Evolutionary conservation across 306 rosid genomes (phyloP).

Genomic region (Acmispon strigosus): DNA sequence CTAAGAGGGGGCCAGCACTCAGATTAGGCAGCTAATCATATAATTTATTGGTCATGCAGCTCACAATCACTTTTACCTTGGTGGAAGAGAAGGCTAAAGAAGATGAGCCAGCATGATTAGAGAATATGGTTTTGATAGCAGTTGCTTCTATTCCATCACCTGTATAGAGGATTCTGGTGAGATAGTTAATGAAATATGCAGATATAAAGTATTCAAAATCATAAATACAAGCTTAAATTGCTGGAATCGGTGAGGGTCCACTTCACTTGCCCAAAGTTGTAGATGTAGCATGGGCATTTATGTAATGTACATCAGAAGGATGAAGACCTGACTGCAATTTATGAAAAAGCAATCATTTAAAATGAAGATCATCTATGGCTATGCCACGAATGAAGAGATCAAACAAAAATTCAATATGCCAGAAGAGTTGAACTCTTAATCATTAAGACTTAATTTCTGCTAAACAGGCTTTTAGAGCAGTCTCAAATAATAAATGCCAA

Average conservation of each 20-base stretch:
- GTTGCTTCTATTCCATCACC: conserved; percentile 83
- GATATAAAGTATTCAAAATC: neutral
- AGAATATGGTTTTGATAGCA: conserved; percentile 72
- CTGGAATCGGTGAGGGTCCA: conserved; percentile 17
- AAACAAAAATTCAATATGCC: neutral
- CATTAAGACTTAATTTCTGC: neutral
- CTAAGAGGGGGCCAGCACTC: too few species aligned
- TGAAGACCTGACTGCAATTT: conserved; percentile 71
- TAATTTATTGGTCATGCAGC: conserved; percentile 6
- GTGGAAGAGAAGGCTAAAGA: conserved; percentile 81
- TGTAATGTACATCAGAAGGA: conserved; percentile 71
- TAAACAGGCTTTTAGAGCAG: neutral
- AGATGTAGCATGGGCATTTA: conserved; percentile 93
- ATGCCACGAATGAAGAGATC: conserved; percentile 4
- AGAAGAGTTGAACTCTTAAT: conserved; percentile 9
- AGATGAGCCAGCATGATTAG: conserved; percentile 47
- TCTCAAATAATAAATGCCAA: conserved; percentile 11
- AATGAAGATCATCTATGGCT: neutral
- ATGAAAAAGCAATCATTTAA: conserved; percentile 15
- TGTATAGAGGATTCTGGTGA: conserved; percentile 21
- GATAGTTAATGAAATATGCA: neutral
- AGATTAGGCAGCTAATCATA: neutral
- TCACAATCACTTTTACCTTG: conserved; percentile 54
- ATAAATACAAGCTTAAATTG: conserved; percentile 6
- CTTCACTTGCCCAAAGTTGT: conserved; percentile 65